phyloP scores from a whole-genome alignment of 1,284 basidiomycete genomes.

The Puccinia horiana region DNA sequence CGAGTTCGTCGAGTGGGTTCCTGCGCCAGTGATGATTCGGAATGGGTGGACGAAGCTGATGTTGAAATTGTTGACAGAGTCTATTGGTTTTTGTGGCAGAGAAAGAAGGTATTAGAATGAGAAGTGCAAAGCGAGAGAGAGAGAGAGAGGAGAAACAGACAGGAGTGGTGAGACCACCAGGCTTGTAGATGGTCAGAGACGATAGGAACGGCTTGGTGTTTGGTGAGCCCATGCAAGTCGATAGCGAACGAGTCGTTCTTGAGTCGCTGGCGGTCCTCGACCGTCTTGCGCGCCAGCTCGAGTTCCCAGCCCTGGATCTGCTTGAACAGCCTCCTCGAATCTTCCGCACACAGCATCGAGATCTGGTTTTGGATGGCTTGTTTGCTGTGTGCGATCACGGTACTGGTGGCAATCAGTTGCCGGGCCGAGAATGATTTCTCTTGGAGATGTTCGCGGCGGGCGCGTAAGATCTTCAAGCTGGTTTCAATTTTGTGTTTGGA shows the following conservation, averaged over 20 bases:
- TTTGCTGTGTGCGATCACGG: neutral
- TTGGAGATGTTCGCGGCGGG: neutral
- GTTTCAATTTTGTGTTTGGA: neutral
- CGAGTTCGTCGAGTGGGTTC: conserved; percentile 55
- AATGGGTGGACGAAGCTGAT: conserved; percentile 50
- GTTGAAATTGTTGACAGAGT: neutral
- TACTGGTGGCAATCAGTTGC: neutral
- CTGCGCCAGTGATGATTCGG: conserved; percentile 57
- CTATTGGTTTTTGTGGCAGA: too few species aligned
- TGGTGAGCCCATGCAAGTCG: conserved; percentile 57
- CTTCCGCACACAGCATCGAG: conserved; percentile 2
- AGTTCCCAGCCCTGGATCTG: conserved; percentile 35
- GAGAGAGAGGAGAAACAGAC: conserved; percentile 32
- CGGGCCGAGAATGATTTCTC: neutral
- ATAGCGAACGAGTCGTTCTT: conserved; percentile 52
- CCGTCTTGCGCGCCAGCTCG: neutral
- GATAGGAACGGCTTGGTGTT: conserved; percentile 57
- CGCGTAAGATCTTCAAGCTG: neutral
- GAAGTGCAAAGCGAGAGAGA: neutral
- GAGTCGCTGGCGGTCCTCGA: neutral
- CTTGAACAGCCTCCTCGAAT: neutral
- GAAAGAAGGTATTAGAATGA: neutral
- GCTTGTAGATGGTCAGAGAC: conserved; percentile 53
- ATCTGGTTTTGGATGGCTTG: conserved; percentile 3
- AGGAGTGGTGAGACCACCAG: conserved; percentile 53